Percentiles rank a stretch among this genome's conserved stretches.
Evolutionary conservation across 108 stramenopile species (phyloP).

Genomic region (Pinguiococcus pyrenoidosus): DNA sequence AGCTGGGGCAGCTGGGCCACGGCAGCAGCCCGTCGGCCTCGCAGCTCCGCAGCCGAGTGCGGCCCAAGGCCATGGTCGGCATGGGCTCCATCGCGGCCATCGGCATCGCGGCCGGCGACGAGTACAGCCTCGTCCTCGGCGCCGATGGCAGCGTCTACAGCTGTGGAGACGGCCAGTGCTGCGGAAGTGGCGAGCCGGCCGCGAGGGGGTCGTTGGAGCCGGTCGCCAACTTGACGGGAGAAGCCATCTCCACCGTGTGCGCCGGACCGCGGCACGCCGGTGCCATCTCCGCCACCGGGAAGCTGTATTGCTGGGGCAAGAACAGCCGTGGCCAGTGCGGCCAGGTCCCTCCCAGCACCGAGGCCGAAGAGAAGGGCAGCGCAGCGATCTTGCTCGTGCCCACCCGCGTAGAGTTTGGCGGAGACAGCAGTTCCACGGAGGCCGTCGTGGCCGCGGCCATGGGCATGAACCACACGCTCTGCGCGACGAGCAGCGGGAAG

Average conservation of each 20-base stretch:
- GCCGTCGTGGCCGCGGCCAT: too few species aligned
- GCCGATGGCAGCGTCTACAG: background rate
- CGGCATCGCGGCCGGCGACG: constrained; percentile 2
- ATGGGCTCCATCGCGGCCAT: background rate
- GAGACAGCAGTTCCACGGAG: too few species aligned
- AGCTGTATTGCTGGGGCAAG: constrained; percentile 9
- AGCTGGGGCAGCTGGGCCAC: constrained; percentile 33
- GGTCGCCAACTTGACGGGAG: background rate
- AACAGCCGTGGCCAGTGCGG: background rate
- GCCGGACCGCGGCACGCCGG: constrained; percentile 1
- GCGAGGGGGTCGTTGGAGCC: background rate
- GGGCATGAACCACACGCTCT: constrained; percentile 12
- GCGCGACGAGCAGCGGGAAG: constrained; percentile 4
- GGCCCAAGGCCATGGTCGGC: constrained; percentile 8
- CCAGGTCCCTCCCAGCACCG: too few species aligned
- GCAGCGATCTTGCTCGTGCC: too few species aligned
- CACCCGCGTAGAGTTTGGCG: too few species aligned
- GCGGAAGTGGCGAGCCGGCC: background rate
- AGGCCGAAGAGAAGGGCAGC: too few species aligned
- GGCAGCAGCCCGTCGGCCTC: constrained; percentile 11
- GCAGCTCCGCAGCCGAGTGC: background rate
- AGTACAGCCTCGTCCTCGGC: background rate
- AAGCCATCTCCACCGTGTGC: background rate
- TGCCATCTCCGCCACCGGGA: constrained; percentile 11
- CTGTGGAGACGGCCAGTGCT: background rate